These are phyloP conservation scores for Boechera divaricarpa DNA, from an alignment of 345 rosid species.

Conservation along the genomic window DNA sequence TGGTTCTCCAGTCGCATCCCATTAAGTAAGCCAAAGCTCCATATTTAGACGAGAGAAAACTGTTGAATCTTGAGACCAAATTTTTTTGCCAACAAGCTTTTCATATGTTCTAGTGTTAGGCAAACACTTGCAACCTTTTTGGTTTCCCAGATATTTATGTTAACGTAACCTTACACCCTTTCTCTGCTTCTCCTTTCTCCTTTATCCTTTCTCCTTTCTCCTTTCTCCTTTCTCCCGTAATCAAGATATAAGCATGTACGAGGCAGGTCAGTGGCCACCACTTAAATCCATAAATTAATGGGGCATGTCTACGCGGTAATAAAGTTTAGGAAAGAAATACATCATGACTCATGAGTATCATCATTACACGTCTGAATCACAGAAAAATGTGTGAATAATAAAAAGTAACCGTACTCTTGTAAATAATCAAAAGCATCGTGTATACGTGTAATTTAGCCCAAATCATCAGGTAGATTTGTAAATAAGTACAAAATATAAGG, in stretches of 20 bases:
- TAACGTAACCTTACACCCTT: conserved; percentile 6
- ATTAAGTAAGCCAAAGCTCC: conserved; percentile 23
- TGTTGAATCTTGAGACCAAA: not conserved
- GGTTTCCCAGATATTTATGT: not conserved
- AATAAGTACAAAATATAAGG: too few relatives aligned
- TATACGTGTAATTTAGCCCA: not conserved
- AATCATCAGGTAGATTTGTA: too few relatives aligned
- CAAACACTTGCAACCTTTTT: conserved; percentile 27
- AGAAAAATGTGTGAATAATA: not conserved
- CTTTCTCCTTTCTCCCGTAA: not conserved
- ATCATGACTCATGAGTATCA: not conserved
- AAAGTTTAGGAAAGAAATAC: not conserved
- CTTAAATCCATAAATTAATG: not conserved
- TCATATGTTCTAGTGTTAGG: conserved; percentile 26
- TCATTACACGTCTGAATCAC: not conserved
- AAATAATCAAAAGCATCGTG: not conserved
- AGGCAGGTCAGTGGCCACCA: not conserved
- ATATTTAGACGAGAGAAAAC: conserved; percentile 32
- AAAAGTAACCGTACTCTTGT: not conserved
- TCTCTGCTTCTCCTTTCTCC: not conserved
- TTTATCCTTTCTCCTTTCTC: too few relatives aligned
- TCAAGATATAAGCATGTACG: conserved; percentile 1
- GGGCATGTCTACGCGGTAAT: not conserved
- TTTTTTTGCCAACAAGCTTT: conserved; percentile 5
- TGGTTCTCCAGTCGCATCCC: conserved; percentile 18